These are phyloP conservation scores for Huiozyma sinensis DNA, from an alignment of 805 yeast genomes.

Conservation along the genomic window DNA sequence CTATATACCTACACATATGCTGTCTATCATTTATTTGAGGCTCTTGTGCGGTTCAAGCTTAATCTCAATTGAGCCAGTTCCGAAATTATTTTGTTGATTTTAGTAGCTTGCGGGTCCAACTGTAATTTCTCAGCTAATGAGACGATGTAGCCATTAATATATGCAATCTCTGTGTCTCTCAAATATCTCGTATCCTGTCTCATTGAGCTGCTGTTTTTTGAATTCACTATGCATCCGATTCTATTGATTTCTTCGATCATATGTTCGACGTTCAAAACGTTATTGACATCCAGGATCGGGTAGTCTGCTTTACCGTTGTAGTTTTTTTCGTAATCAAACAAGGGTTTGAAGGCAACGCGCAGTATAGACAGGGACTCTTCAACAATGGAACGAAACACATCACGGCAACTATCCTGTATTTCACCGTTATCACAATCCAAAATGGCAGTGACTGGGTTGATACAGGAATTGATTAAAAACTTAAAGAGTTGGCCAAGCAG, in stretches of 20 bases:
- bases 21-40: neutral
- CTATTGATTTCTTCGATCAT: constrained; percentile 30
- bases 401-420: constrained; percentile 39
- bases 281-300: constrained; percentile 22
- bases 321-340: constrained; percentile 21
- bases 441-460: constrained; percentile 75
- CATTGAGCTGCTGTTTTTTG: constrained; percentile 44
- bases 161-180: constrained; percentile 65
- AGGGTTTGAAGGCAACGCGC: constrained; percentile 16
- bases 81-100: constrained; percentile 26
- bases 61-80: constrained; percentile 29
- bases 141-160: constrained; percentile 73
- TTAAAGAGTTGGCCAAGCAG: constrained; percentile 61
- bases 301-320: constrained; percentile 13
- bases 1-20: too few relatives aligned
- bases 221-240: constrained; percentile 37
- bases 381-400: constrained; percentile 27
- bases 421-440: constrained; percentile 73
- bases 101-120: constrained; percentile 16
- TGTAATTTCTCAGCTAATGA: constrained; percentile 39
- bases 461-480: constrained; percentile 67
- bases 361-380: constrained; percentile 27
- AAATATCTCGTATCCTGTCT: constrained; percentile 43
- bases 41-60: constrained; percentile 19
- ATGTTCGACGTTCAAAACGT: constrained; percentile 24